A percentile compares a stretch with the other conserved stretches of the same genome.
phyloP scores from a whole-genome alignment of 352 stramenopile genomes.

The Blastocystis sp. region DNA sequence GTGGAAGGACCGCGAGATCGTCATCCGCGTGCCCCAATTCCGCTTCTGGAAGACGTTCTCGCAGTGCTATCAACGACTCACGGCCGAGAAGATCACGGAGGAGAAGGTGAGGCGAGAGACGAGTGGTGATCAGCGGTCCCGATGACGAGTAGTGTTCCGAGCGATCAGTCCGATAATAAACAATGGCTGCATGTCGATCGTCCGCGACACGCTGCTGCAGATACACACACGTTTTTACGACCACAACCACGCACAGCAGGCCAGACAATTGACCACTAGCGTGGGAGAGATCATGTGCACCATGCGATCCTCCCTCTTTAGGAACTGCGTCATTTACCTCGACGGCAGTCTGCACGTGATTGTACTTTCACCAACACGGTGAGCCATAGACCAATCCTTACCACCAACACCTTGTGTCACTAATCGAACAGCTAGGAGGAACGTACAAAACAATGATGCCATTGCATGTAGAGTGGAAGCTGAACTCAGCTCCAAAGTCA shows the following conservation, averaged over 20 bases:
- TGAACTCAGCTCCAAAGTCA: neutral
- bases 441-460: neutral
- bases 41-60: slow-evolving; percentile 6
- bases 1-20: slow-evolving; percentile 33
- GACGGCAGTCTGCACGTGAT: neutral
- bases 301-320: neutral
- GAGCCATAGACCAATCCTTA: neutral
- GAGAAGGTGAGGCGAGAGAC: neutral
- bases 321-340: neutral
- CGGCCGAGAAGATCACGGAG: neutral
- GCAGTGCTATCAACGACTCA: neutral
- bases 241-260: neutral
- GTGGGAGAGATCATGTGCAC: neutral
- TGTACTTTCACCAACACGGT: neutral
- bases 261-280: neutral
- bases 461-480: neutral
- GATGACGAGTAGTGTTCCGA: slow-evolving; percentile 19
- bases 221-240: slow-evolving; percentile 21
- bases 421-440: neutral
- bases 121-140: neutral
- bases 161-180: neutral
- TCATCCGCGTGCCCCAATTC: neutral
- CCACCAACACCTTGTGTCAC: neutral
- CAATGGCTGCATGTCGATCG: neutral
- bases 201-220: neutral